Conservation (phyloP, 75 land plant species). For the Sequoia sempervirens region DNA sequence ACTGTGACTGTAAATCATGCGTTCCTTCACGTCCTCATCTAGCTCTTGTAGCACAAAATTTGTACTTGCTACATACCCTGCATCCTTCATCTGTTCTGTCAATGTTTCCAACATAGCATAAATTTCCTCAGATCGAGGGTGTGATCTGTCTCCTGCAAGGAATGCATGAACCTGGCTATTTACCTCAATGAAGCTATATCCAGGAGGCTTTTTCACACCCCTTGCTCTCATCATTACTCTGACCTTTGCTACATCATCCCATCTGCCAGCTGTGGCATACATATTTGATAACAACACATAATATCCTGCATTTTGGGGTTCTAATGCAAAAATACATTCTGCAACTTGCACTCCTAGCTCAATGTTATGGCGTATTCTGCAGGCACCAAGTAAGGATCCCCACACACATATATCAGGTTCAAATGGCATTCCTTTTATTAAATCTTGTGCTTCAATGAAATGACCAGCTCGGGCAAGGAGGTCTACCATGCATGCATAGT, state of each 20-base stretch:
- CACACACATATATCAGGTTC: conserved; percentile 31
- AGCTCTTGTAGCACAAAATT: neutral
- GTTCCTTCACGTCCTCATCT: conserved; percentile 3
- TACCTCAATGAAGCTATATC: conserved; percentile 43
- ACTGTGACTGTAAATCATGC: neutral
- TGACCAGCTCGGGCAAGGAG: conserved; percentile 36
- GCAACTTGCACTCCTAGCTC: conserved; percentile 27
- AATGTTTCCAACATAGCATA: conserved; percentile 10
- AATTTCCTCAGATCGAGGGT: conserved; percentile 20
- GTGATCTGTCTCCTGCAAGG: conserved; percentile 23
- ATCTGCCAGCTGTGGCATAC: conserved; percentile 39
- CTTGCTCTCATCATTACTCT: conserved; percentile 26
- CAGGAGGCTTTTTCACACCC: conserved; percentile 36
- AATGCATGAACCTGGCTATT: conserved; percentile 31
- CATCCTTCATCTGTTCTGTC: conserved; percentile 20
- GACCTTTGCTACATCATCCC: conserved; percentile 37
- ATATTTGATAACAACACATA: conserved; percentile 43
- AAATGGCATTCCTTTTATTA: conserved; percentile 37
- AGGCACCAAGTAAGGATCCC: conserved; percentile 46
- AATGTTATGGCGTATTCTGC: conserved; percentile 25
- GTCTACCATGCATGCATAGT: conserved; percentile 47
- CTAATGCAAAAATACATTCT: conserved; percentile 20
- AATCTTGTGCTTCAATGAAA: conserved; percentile 35
- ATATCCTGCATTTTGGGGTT: conserved; percentile 39
- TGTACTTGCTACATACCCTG: conserved; percentile 7